These are phyloP conservation scores for Trypanosoma scelopori DNA, from an alignment of 208 protist genomes.

Conservation along the genomic window DNA sequence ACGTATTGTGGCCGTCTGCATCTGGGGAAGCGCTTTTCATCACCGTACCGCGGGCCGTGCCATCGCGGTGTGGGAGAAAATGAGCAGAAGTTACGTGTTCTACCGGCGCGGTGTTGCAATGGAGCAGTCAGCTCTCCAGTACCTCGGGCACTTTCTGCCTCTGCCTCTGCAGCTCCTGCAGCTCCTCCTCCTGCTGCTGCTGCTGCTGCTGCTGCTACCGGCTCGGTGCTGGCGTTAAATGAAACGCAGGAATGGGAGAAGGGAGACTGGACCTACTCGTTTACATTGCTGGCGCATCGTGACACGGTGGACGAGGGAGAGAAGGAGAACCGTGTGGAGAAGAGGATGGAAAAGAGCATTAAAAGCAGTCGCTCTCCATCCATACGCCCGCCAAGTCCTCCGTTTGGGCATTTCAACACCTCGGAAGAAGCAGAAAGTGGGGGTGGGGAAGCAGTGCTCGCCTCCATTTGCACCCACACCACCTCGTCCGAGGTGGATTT, in stretches of 20 bases:
- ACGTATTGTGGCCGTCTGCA: background rate
- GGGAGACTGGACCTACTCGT: no score
- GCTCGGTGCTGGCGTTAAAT: no score
- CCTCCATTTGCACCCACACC: background rate
- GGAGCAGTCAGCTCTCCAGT: background rate
- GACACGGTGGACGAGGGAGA: background rate
- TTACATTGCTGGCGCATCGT: no score
- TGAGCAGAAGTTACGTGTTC: background rate
- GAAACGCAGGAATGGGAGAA: no score
- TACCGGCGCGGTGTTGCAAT: background rate
- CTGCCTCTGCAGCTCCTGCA: no score
- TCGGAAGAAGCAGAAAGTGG: background rate
- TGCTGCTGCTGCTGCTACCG: no score
- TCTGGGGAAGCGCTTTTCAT: background rate
- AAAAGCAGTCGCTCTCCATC: conserved; percentile 2
- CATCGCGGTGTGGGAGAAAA: background rate
- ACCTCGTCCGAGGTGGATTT: no score
- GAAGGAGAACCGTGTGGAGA: background rate
- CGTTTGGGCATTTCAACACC: background rate
- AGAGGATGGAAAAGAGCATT: background rate
- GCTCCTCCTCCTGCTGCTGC: no score
- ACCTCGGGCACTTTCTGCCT: no score
- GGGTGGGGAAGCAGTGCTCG: no score
- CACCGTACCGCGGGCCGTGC: background rate
- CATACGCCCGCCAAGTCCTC: conserved; percentile 3